Conservation (phyloP, 805 yeast genomes). For the Yamadazyma sp. region DNA sequence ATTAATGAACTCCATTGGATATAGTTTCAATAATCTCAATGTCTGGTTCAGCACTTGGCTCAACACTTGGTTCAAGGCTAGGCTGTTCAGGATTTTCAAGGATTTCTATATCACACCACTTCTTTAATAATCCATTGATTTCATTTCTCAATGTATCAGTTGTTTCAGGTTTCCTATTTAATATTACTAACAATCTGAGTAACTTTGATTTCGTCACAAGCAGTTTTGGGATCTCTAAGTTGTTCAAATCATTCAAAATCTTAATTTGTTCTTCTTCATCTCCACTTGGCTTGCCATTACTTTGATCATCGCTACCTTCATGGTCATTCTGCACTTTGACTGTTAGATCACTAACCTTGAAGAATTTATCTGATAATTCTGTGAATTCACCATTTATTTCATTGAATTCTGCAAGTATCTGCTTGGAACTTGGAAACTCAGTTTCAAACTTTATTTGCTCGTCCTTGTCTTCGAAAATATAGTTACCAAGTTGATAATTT, state of each 20-base stretch:
- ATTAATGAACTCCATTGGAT: no score
- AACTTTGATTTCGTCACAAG: conserved; percentile 28
- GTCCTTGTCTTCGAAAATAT: conserved; percentile 29
- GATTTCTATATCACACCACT: conserved; percentile 17
- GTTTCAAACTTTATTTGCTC: conserved; percentile 26
- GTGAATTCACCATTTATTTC: conserved; percentile 14
- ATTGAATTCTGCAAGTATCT: conserved; percentile 19
- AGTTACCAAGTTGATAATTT: conserved; percentile 26
- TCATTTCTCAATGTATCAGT: conserved; percentile 3
- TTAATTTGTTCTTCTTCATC: conserved; percentile 9
- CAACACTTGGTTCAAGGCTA: not conserved
- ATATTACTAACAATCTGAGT: conserved; percentile 28
- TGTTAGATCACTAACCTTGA: not conserved
- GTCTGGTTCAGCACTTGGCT: no score
- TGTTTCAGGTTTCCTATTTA: conserved; percentile 19
- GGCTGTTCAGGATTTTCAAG: conserved; percentile 13
- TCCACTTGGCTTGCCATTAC: not conserved
- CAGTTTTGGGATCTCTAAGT: conserved; percentile 25
- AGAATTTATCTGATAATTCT: conserved; percentile 3
- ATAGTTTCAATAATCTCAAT: no score
- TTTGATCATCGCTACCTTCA: not conserved
- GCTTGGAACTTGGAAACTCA: conserved; percentile 23
- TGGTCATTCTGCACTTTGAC: not conserved
- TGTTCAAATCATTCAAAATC: conserved; percentile 14
- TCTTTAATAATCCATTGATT: conserved; percentile 17